phyloP scores from a whole-genome alignment of 352 stramenopile species.

The Phytophthora idaei region DNA sequence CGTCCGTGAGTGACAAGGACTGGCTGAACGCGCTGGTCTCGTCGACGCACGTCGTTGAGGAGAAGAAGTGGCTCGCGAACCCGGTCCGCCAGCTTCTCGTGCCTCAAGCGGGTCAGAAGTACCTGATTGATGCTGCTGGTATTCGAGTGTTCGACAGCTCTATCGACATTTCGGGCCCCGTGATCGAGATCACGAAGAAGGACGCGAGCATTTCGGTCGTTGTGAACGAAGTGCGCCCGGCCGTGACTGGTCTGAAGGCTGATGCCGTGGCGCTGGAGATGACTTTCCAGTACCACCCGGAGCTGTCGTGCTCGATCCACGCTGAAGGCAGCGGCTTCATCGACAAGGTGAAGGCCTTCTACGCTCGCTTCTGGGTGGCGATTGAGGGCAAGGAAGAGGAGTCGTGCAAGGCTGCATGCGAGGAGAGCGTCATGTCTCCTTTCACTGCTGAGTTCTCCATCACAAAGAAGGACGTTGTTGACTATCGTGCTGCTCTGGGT shows the following conservation, averaged over 20 bases:
- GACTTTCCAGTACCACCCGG: conserved; percentile 56
- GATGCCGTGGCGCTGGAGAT: conserved; percentile 59
- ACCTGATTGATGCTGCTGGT: conserved; percentile 40
- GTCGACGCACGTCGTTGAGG: conserved; percentile 47
- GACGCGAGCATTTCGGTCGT: conserved; percentile 46
- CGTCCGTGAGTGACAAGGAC: conserved; percentile 42
- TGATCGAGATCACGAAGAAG: conserved; percentile 57
- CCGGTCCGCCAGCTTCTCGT: conserved; percentile 57
- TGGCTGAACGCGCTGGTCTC: conserved; percentile 66
- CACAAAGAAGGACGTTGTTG: conserved; percentile 54
- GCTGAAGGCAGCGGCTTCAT: conserved; percentile 47
- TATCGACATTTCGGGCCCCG: conserved; percentile 38
- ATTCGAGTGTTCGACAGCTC: conserved; percentile 53
- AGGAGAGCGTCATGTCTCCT: conserved; percentile 59
- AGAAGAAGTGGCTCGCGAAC: conserved; percentile 77
- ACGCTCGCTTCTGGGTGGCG: conserved; percentile 77
- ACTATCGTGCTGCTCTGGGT: conserved; percentile 66
- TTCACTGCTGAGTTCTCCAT: conserved; percentile 74
- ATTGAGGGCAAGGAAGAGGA: conserved; percentile 61
- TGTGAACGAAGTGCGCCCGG: conserved; percentile 63
- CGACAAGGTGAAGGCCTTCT: conserved; percentile 76
- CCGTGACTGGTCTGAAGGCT: conserved; percentile 50
- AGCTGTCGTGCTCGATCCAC: conserved; percentile 59
- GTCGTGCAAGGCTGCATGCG: conserved; percentile 62
- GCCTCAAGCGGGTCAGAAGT: conserved; percentile 51